Percentiles rank a stretch among this genome's conserved stretches.
phyloP scores from a whole-genome alignment of 192 early-diverging fungal genomes.

The Irineochytrium annulatum region DNA sequence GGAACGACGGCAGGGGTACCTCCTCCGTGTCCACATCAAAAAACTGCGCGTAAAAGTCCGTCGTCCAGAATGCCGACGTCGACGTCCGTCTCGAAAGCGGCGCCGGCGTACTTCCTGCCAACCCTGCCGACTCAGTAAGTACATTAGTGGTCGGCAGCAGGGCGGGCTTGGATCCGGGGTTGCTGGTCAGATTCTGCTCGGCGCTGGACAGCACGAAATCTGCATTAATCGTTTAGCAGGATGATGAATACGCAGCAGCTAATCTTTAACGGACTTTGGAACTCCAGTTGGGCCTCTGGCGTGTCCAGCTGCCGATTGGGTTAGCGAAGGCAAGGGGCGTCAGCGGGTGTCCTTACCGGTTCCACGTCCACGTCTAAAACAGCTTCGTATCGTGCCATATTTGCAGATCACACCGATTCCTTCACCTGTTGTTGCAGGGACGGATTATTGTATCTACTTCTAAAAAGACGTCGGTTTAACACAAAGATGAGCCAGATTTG shows the following conservation, averaged over 20 bases:
- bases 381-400: not conserved
- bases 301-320: conserved; percentile 30
- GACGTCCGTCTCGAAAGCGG: not conserved
- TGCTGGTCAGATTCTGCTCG: conserved; percentile 36
- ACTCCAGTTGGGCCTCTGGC: conserved; percentile 46
- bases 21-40: conserved; percentile 93
- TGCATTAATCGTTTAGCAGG: not conserved
- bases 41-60: conserved; percentile 85
- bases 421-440: too few species aligned
- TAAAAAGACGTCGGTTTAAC: too few species aligned
- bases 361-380: not conserved
- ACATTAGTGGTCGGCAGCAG: not conserved
- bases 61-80: conserved; percentile 66
- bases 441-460: too few species aligned
- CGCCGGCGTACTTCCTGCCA: not conserved
- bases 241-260: not conserved
- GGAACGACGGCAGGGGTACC: conserved; percentile 35
- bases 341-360: not conserved
- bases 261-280: conserved; percentile 35
- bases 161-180: conserved; percentile 1
- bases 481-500: too few species aligned
- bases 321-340: not conserved
- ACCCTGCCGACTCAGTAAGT: not conserved
- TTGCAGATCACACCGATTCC: too few species aligned
- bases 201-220: conserved; percentile 51